A percentile compares a stretch with the other conserved stretches of the same genome.
phyloP scores from a whole-genome alignment of 768 basidiomycete genomes.

The Hericium erinaceus region DNA sequence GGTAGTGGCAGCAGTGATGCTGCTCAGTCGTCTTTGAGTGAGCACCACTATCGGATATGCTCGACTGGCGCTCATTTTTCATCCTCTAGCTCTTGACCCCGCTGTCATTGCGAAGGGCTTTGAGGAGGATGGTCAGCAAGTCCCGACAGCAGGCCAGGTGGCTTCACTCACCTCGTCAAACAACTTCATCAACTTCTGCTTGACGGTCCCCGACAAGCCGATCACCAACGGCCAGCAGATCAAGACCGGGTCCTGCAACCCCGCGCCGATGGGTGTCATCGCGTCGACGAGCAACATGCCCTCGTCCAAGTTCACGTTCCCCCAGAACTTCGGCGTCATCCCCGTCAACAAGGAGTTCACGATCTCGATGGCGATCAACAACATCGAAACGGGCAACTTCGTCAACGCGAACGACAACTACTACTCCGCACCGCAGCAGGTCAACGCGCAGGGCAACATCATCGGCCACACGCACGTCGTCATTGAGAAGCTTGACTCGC shows the following conservation, averaged over 20 bases:
- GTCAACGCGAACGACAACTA: conserved; percentile 44
- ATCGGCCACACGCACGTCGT: conserved; percentile 61
- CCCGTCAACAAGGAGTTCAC: conserved; percentile 43
- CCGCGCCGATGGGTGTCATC: conserved; percentile 52
- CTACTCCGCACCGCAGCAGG: conserved; percentile 43
- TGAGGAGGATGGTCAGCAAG: conserved; percentile 36
- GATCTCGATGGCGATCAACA: conserved; percentile 36
- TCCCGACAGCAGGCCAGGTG: conserved; percentile 34
- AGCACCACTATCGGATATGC: neutral
- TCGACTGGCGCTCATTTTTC: neutral
- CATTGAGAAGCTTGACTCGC: conserved; percentile 39
- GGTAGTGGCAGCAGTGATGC: conserved; percentile 21
- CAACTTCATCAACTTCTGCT: conserved; percentile 69
- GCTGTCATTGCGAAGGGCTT: conserved; percentile 47
- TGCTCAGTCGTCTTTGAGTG: conserved; percentile 28
- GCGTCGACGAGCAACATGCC: conserved; percentile 43
- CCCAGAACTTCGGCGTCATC: conserved; percentile 36
- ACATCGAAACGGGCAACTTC: conserved; percentile 46
- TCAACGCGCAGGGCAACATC: conserved; percentile 39
- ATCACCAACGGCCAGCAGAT: conserved; percentile 53
- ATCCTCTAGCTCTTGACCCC: conserved; percentile 28
- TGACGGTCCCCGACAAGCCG: conserved; percentile 34
- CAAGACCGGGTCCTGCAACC: conserved; percentile 46
- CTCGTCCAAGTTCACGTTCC: conserved; percentile 40
- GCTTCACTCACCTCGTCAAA: conserved; percentile 53